Evolutionary conservation across 192 early-diverging fungal genomes (phyloP).

Genomic region (Diversispora eburnea): DNA sequence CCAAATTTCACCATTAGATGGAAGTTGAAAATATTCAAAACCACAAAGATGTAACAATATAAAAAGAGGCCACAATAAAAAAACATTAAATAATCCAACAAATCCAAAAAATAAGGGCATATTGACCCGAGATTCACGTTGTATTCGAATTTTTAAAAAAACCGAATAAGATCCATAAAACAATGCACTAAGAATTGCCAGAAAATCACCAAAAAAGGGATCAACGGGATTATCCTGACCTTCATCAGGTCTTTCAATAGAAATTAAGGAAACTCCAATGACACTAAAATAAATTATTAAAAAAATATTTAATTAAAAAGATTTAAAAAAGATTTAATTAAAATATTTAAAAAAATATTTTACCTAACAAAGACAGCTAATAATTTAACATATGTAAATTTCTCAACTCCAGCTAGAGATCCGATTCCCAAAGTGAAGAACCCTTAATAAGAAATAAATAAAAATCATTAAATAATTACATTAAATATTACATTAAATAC

Average conservation of each 20-base stretch:
- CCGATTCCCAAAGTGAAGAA: conserved; percentile 74
- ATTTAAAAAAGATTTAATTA: not conserved
- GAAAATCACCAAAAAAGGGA: conserved; percentile 60
- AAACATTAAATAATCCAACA: conserved; percentile 69
- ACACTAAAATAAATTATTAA: conserved; percentile 39
- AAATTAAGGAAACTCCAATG: conserved; percentile 62
- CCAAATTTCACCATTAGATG: conserved; percentile 50
- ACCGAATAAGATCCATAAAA: conserved; percentile 78
- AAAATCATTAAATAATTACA: not conserved
- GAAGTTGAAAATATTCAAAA: conserved; percentile 64
- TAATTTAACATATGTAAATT: conserved; percentile 50
- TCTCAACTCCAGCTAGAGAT: conserved; percentile 56
- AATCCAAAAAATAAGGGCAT: conserved; percentile 76
- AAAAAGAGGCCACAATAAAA: conserved; percentile 67
- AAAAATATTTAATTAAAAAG: not conserved
- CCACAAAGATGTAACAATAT: conserved; percentile 54
- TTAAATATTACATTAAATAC: not conserved
- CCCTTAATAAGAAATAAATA: conserved; percentile 27
- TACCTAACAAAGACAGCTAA: conserved; percentile 57
- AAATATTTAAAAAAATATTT: conserved; percentile 1
- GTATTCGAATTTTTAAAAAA: conserved; percentile 65
- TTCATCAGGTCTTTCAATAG: conserved; percentile 33
- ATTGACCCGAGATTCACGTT: conserved; percentile 63
- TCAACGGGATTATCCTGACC: conserved; percentile 31
- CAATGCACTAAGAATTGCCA: conserved; percentile 68